phyloP scores from a whole-genome alignment of 345 rosid species.

The Brassica incana region DNA sequence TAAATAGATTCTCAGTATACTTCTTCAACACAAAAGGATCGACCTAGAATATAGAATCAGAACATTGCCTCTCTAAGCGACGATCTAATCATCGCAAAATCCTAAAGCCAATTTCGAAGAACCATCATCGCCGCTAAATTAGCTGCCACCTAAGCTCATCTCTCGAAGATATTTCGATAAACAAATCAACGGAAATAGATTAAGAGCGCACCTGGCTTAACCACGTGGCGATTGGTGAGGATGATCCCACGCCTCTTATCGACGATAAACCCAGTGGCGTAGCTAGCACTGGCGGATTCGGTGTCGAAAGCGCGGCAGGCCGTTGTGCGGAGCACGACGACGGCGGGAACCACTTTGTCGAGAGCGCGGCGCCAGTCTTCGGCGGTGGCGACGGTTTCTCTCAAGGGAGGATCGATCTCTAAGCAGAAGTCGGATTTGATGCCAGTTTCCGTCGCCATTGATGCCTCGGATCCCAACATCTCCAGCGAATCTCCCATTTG shows the following conservation, averaged over 20 bases:
- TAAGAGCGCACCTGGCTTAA: conserved; percentile 61
- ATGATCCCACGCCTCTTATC: conserved; percentile 90
- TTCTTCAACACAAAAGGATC: neutral
- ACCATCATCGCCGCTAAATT: neutral
- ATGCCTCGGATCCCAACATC: conserved; percentile 52
- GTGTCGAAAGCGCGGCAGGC: conserved; percentile 94
- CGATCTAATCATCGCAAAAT: conserved; percentile 22
- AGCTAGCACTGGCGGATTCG: conserved; percentile 69
- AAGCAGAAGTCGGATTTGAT: conserved; percentile 61
- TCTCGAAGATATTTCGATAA: neutral
- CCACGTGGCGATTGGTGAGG: conserved; percentile 97
- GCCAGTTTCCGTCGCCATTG: conserved; percentile 45
- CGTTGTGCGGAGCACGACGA: conserved; percentile 80
- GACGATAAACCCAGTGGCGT: conserved; percentile 88
- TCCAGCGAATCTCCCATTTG: conserved; percentile 59
- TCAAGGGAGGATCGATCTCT: conserved; percentile 61
- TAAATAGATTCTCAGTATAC: neutral
- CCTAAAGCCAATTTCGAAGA: neutral
- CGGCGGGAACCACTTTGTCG: conserved; percentile 79
- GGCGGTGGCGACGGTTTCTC: conserved; percentile 61
- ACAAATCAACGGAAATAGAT: neutral
- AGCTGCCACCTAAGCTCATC: conserved; percentile 2
- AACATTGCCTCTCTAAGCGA: neutral
- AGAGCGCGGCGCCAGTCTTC: conserved; percentile 90
- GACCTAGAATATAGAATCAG: conserved; percentile 8